A percentile compares a stretch with the other conserved stretches of the same genome.
Evolutionary conservation across 2,329 filamentous ascomycete species (phyloP).

Genomic region (Claviceps sp.): DNA sequence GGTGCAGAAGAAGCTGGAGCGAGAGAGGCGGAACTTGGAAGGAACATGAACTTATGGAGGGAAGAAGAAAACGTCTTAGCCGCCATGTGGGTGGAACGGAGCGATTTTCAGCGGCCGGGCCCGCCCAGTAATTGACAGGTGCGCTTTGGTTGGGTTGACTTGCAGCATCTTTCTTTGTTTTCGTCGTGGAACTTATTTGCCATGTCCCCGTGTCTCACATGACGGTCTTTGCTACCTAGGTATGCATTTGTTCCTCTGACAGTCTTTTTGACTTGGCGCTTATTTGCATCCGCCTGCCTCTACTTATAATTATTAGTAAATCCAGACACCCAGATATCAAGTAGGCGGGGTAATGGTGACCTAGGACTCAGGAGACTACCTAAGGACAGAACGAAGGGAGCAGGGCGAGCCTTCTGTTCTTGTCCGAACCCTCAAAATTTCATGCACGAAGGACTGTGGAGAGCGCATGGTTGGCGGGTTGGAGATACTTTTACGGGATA

Average conservation of each 20-base stretch:
- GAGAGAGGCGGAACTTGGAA: conserved; percentile 1
- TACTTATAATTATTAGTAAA: no score
- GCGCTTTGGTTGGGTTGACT: no score
- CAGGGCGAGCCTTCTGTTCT: no score
- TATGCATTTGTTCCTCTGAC: no score
- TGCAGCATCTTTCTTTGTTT: no score
- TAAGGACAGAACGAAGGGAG: not conserved
- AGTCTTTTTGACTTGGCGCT: not conserved
- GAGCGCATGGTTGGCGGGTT: not conserved
- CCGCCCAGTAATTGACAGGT: not conserved
- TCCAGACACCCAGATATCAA: not conserved
- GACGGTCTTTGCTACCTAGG: no score
- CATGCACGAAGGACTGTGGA: no score
- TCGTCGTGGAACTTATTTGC: no score
- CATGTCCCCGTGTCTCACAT: no score
- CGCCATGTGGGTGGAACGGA: conserved; percentile 5
- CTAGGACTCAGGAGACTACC: not conserved
- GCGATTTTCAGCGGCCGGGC: conserved; percentile 3
- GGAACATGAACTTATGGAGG: not conserved
- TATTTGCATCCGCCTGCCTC: not conserved
- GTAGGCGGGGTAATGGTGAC: not conserved
- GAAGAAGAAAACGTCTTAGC: not conserved
- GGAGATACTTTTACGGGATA: not conserved
- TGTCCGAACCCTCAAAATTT: no score
- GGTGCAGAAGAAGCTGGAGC: conserved; percentile 1